These are phyloP conservation scores for Phalaenopsis hybrid DNA, from an alignment of 116 monocot species.

Conservation along the genomic window DNA sequence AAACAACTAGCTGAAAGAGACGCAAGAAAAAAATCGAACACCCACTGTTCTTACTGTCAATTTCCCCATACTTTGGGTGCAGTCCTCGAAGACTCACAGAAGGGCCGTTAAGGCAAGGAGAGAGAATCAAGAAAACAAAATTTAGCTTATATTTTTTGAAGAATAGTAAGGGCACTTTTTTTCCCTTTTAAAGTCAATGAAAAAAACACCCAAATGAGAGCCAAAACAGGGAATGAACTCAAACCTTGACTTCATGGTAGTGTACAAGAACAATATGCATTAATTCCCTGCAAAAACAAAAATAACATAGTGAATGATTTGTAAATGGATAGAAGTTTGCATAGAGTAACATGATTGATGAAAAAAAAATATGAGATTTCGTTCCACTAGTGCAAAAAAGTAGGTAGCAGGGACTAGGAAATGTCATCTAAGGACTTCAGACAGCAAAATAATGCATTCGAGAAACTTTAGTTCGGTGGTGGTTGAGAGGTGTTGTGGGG, in stretches of 20 bases:
- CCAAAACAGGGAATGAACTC: conserved; percentile 1
- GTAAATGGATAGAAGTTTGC: background rate
- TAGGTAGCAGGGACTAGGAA: background rate
- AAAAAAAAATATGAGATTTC: background rate
- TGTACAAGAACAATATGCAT: conserved; percentile 55
- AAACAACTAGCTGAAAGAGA: background rate
- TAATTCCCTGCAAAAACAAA: conserved; percentile 27
- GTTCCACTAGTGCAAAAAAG: background rate
- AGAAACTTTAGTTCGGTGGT: background rate
- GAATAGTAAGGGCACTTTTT: background rate
- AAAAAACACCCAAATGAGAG: background rate
- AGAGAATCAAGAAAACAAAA: background rate
- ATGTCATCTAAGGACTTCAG: background rate
- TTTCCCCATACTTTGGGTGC: background rate
- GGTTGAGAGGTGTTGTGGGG: no score
- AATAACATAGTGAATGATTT: background rate
- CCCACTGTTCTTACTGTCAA: background rate
- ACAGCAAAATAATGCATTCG: background rate
- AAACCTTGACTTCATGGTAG: conserved; percentile 34
- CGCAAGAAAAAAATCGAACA: background rate
- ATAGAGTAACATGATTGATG: background rate
- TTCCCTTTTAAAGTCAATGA: background rate
- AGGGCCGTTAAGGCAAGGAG: background rate
- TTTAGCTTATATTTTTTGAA: background rate
- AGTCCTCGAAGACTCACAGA: background rate